Evolutionary conservation across 495 filamentous ascomycete species (phyloP), one percentile per base, ranked within the genome.

Genomic region (Parmelia sp.): DNA sequence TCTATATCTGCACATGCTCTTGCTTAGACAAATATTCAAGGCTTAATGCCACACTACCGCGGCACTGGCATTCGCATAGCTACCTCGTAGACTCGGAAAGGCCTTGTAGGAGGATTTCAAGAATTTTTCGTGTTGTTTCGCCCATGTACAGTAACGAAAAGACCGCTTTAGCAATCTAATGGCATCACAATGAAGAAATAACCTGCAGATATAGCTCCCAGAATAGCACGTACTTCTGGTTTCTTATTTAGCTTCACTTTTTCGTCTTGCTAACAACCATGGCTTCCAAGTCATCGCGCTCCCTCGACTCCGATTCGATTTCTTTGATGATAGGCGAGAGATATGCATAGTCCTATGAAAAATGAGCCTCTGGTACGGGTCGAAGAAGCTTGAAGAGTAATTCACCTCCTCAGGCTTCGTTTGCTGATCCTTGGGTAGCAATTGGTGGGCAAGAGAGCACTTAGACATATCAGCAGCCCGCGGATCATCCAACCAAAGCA

Each of bases 361-460:
- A 67, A 69, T 70, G 70, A 74, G 71, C 65, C 62, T 61, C 65
- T 67, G 67, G 71, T 66, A 65, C 35, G 27, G 27, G 29, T 15
- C 12, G 27, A 5, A 59, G 66, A 63, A 27, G 44, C 39, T 69
- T 27, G 57, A 47, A 58, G 49, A 23, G 51, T 33, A 63, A 71
- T 83, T 69, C 78, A 91, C 88, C 72, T 90, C 84, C 57, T 85
- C 79, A 6, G 84, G 79, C 78, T 88, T 90, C 61, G 86, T 95
- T 83, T 90, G 90, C 78, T 96, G 85, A 64, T 82, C 74, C 77
- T 85, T 83, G 68, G 92, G 91, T 33, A 97, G 86, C 57, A 96
- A 78, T 73, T 90, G 89, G 76, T 97, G 92, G n/a, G 86, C 79
- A 59, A 93, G 76, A 21, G 89, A 92, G 79, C 83, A 88, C 88